Evolutionary conservation across 2,329 filamentous ascomycete genomes (phyloP).

Genomic region (Talaromyces sp.): DNA sequence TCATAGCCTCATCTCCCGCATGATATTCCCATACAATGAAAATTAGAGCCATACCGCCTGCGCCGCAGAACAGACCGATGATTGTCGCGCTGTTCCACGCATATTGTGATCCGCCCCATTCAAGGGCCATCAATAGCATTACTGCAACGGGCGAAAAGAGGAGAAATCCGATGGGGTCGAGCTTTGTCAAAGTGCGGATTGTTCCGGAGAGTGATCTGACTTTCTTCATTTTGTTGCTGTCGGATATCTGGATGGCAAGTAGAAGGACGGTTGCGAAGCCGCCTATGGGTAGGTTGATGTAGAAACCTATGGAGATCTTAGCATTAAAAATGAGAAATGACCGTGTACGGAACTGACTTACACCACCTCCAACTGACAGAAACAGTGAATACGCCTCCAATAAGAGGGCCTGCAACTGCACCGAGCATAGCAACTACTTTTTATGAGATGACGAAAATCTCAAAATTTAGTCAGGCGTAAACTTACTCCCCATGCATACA

Average conservation of each 20-base stretch:
- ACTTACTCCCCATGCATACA: slow-evolving; percentile 23
- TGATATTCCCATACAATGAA: slow-evolving; percentile 40
- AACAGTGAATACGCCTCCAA: slow-evolving; percentile 45
- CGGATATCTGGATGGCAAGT: slow-evolving; percentile 30
- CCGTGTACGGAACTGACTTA: background rate
- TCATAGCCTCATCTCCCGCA: slow-evolving; percentile 42
- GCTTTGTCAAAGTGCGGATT: slow-evolving; percentile 22
- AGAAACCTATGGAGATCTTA: slow-evolving; percentile 30
- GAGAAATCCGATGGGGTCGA: slow-evolving; percentile 42
- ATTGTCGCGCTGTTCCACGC: slow-evolving; percentile 41
- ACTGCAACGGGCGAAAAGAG: slow-evolving; percentile 39
- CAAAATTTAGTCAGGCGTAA: background rate
- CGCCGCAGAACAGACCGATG: slow-evolving; percentile 47
- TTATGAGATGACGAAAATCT: background rate
- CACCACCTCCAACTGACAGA: slow-evolving; percentile 40
- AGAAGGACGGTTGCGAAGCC: slow-evolving; percentile 31
- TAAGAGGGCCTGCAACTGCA: slow-evolving; percentile 31
- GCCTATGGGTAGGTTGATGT: slow-evolving; percentile 41
- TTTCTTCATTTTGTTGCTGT: slow-evolving; percentile 6
- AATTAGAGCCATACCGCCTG: slow-evolving; percentile 33
- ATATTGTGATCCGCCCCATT: slow-evolving; percentile 42
- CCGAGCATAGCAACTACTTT: slow-evolving; percentile 17
- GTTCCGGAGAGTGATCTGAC: background rate
- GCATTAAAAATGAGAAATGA: background rate
- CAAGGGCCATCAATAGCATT: slow-evolving; percentile 46